phyloP scores from a whole-genome alignment of 257 asterid species.

The Nicotiana knightiana region DNA sequence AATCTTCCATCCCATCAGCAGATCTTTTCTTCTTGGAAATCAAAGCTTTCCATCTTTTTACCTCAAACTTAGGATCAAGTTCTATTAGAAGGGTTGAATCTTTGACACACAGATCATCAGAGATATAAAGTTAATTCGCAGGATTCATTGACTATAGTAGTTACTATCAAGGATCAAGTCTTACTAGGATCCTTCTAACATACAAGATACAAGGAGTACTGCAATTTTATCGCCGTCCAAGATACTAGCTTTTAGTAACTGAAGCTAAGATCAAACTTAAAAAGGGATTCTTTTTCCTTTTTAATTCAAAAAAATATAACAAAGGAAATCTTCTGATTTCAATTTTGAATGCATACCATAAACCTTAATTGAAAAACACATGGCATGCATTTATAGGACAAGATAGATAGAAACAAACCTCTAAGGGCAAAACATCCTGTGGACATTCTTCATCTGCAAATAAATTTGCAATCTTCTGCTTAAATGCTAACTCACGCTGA shows the following conservation, averaged over 20 bases:
- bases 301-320: too few relatives aligned
- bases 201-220: not conserved
- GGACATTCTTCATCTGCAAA: not conserved
- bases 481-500: slow-evolving; percentile 20
- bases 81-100: not conserved
- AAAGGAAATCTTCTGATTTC: too few relatives aligned
- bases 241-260: too few relatives aligned
- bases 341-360: not conserved
- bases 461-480: slow-evolving; percentile 17
- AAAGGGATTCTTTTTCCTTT: too few relatives aligned
- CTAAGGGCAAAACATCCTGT: slow-evolving; percentile 9
- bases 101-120: not conserved
- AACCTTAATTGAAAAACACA: not conserved
- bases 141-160: not conserved
- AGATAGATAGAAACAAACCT: slow-evolving; percentile 15
- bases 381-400: not conserved
- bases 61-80: not conserved
- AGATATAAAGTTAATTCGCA: not conserved
- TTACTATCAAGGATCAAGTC: not conserved
- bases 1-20: not conserved
- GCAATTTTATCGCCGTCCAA: too few relatives aligned
- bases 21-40: not conserved
- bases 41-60: not conserved
- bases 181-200: not conserved
- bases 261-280: too few relatives aligned